Conservation (phyloP, 1,284 basidiomycete genomes). For the Thelephora terrestris region DNA sequence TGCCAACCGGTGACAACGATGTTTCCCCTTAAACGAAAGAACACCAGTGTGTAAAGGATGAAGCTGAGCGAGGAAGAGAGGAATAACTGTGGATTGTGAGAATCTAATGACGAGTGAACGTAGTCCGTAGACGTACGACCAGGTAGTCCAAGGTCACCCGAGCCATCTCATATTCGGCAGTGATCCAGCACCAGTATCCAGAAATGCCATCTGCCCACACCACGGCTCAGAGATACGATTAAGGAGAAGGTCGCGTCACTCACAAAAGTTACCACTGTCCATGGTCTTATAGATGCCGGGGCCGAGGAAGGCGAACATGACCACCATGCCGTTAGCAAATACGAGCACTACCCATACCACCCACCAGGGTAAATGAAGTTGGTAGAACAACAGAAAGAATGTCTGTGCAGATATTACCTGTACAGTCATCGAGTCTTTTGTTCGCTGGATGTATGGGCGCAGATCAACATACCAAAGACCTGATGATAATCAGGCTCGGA, state of each 20-base stretch:
- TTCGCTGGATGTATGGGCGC: background rate
- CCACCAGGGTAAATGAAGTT: slow-evolving; percentile 25
- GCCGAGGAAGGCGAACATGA: slow-evolving; percentile 34
- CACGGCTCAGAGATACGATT: background rate
- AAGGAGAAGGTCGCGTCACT: slow-evolving; percentile 10
- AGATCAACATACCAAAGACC: slow-evolving; percentile 28
- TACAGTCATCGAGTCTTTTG: background rate
- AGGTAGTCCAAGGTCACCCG: slow-evolving; percentile 23
- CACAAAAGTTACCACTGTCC: slow-evolving; percentile 38
- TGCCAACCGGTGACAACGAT: slow-evolving; percentile 28
- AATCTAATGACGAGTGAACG: background rate
- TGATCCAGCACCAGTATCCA: slow-evolving; percentile 50
- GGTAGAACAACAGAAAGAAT: slow-evolving; percentile 39
- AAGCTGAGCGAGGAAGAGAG: slow-evolving; percentile 33
- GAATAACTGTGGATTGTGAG: slow-evolving; percentile 32
- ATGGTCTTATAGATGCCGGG: slow-evolving; percentile 28
- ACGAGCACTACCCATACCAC: slow-evolving; percentile 30
- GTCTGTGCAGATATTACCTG: slow-evolving; percentile 43
- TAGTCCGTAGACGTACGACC: slow-evolving; percentile 23
- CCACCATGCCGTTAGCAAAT: slow-evolving; percentile 34
- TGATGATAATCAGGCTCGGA: slow-evolving; percentile 7
- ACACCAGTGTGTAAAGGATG: slow-evolving; percentile 37
- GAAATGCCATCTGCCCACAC: slow-evolving; percentile 31
- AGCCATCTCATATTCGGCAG: slow-evolving; percentile 29
- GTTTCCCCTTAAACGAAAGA: slow-evolving; percentile 39